Base-by-base conservation (phyloP, 108 stramenopile species). In the Pseudonitzschia multistriata region DNA sequence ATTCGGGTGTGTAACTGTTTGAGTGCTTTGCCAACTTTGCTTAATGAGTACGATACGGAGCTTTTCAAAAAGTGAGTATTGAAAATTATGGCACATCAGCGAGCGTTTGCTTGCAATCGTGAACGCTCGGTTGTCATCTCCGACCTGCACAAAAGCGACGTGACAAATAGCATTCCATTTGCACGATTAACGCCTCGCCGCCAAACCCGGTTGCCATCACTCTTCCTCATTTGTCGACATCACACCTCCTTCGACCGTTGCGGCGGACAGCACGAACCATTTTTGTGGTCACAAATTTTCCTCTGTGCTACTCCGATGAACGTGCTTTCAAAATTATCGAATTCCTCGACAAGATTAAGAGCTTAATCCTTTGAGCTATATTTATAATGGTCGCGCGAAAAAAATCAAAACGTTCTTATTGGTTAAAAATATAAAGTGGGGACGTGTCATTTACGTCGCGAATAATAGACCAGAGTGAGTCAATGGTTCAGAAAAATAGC, bases 261-360 rank as follows among this genome's bases (percentile, higher is more conserved):
- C 42, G 19, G 7, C 50, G 50, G 25, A 24, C 8, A 25, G 50
- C 50, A 52, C 50, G 50, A 52, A 19, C 25, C 24, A 52, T 5
- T 24, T 52, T 24, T 52, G 50, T 52, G 50, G 50, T 25, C 25
- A 25, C 11, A 24, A 24, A 24, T 52, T 52, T 52, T 52, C 50
- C 2, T 7, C 2, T 2, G 3, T 52, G 22, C 50, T 52, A 52
- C 50, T 52, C 50, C 50, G 50, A 52, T 2, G 21, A 25, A 52
- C 24, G 50, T 25, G 50, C 50, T 52, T n/a, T 52, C 50, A 52
- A 45, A n/a, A n/a, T n/a, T n/a, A n/a, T n/a, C n/a, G n/a, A n/a
- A n/a, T n/a, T n/a, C n/a, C n/a, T n/a, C n/a, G n/a, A n/a, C n/a
- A n/a, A n/a, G n/a, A n/a, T n/a, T n/a, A n/a, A n/a, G n/a, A n/a